phyloP scores from a whole-genome alignment of 106 monocot species.

The Dendrobium catenatum region DNA sequence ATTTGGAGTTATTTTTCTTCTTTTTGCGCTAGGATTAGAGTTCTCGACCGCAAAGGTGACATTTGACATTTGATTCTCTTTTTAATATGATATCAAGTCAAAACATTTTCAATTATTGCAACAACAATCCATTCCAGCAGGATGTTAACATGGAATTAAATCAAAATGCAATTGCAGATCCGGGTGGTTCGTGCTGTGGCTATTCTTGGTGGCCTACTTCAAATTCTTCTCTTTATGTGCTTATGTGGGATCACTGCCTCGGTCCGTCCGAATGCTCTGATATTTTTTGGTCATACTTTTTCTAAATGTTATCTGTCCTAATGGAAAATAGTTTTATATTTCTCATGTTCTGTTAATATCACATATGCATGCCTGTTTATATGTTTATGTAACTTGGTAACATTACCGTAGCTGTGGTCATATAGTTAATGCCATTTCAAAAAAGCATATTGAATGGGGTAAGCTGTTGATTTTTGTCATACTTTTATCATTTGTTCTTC shows the following conservation, averaged over 20 bases:
- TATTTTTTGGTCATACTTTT: neutral
- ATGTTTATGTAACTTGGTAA: neutral
- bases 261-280: slow-evolving; percentile 35
- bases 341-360: neutral
- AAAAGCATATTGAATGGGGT: neutral
- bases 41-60: slow-evolving; percentile 69
- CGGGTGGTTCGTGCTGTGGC: slow-evolving; percentile 95
- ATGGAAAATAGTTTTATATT: neutral
- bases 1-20: slow-evolving; percentile 93
- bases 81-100: neutral
- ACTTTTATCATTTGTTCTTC: neutral
- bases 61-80: slow-evolving; percentile 3
- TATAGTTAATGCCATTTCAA: neutral
- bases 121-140: neutral
- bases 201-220: slow-evolving; percentile 87
- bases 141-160: neutral
- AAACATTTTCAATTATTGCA: neutral
- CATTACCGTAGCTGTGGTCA: neutral
- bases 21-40: slow-evolving; percentile 91
- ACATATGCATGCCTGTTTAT: neutral
- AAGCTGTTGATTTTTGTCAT: neutral
- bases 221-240: slow-evolving; percentile 92
- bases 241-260: slow-evolving; percentile 81
- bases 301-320: neutral
- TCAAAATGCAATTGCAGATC: slow-evolving; percentile 40